Evolutionary conservation across 495 filamentous ascomycete genomes (phyloP), one percentile per base, ranked within the genome.

Genomic region (Glonium stellatum): DNA sequence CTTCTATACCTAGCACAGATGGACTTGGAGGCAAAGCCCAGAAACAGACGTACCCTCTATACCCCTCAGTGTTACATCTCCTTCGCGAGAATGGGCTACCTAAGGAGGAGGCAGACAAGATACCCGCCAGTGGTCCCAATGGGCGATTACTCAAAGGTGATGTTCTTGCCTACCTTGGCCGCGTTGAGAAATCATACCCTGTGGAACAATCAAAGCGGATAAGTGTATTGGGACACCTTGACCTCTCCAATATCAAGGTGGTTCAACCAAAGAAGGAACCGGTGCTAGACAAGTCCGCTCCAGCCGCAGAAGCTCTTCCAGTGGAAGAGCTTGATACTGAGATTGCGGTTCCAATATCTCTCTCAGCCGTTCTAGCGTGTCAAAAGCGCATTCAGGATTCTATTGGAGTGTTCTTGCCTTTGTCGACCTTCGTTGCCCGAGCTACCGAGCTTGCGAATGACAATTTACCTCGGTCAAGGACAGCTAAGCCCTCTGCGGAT

Each of bases 141-240:
- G 91, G 92, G 49, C 86, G 95, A 50, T 78, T 98, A 44, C 80
- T 98, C 36, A 98, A 98, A 76, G 93, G 93, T 50, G 93, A 98
- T 70, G 89, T 98, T 9, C 82, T 98, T 47, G 90, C 90, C 34
- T 93, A 92, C 71, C 75, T 97, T 13, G 93, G 95, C 53, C 75
- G 75, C 56, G 87, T 96, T 66, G 73, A 84, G 47, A 72, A 83
- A 42, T 76, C 82, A 22, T 87, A 87, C 66, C 85, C 90, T 8
- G 75, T 81, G n/a, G 77, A 84, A 42, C 82, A 88, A 61, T 84
- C 84, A 44, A 74, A 78, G 25, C 82, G 82, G 10, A 84, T 97
- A 66, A 73, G 78, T 47, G 87, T 93, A 70, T 83, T 91, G 35
- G 73, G 77, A 41, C 89, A 95, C 71, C 81, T 98, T 25, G 95